These are phyloP conservation scores for Amphichorda felina DNA, from an alignment of 2,329 filamentous ascomycete genomes.

Conservation along the genomic window DNA sequence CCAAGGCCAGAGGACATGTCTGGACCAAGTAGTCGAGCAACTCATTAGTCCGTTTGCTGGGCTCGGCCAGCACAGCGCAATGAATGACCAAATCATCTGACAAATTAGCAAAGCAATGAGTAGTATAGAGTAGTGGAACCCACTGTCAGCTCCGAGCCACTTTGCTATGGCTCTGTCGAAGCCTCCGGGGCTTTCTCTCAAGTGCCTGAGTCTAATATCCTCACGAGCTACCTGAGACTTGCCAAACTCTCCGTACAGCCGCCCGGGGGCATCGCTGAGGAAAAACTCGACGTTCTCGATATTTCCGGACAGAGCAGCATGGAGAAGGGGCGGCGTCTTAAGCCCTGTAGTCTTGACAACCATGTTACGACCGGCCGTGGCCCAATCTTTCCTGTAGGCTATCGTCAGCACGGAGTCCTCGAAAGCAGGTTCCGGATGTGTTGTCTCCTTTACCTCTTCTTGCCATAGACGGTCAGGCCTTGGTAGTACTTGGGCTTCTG, in stretches of 20 bases:
- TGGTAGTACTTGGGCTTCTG: slow-evolving; percentile 63
- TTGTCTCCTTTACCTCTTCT: slow-evolving; percentile 36
- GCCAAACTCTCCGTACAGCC: slow-evolving; percentile 57
- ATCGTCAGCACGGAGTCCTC: slow-evolving; percentile 9
- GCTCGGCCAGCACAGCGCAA: slow-evolving; percentile 42
- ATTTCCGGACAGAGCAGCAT: slow-evolving; percentile 42
- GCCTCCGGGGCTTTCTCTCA: slow-evolving; percentile 47
- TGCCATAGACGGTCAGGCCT: slow-evolving; percentile 64
- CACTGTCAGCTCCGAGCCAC: slow-evolving; percentile 51
- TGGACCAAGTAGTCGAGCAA: slow-evolving; percentile 57
- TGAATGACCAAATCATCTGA: slow-evolving; percentile 54
- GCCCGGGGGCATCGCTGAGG: slow-evolving; percentile 55
- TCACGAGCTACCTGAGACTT: slow-evolving; percentile 44
- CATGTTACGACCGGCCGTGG: slow-evolving; percentile 42
- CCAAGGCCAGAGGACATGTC: slow-evolving; percentile 46
- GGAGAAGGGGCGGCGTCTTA: slow-evolving; percentile 45
- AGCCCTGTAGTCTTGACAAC: slow-evolving; percentile 25
- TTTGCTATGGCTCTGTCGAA: slow-evolving; percentile 50
- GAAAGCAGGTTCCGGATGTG: slow-evolving; percentile 7
- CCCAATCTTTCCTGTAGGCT: slow-evolving; percentile 50
- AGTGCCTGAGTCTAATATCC: slow-evolving; percentile 49
- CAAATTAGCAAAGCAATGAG: too few species aligned
- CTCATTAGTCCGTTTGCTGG: slow-evolving; percentile 27
- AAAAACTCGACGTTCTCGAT: slow-evolving; percentile 70
- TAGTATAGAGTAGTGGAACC: too few species aligned